phyloP scores from a whole-genome alignment of 2,329 filamentous ascomycete genomes.

The Trichoderma koningii region DNA sequence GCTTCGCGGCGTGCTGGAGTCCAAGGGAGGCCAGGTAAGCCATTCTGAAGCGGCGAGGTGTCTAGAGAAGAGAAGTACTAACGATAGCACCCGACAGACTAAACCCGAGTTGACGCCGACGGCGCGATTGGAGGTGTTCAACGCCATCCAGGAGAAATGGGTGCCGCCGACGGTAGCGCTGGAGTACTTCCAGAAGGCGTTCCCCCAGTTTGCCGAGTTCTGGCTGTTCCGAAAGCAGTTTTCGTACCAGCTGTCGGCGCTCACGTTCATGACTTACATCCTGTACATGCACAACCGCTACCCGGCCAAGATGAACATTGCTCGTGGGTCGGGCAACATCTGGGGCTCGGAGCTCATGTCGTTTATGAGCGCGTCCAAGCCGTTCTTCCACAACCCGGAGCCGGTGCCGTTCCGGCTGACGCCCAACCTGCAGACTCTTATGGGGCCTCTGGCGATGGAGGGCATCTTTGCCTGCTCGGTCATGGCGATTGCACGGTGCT shows the following conservation, averaged over 20 bases:
- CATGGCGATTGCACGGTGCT: slow-evolving; percentile 93
- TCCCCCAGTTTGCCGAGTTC: slow-evolving; percentile 89
- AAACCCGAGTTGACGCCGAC: slow-evolving; percentile 68
- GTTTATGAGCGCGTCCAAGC: slow-evolving; percentile 78
- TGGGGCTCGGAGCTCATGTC: slow-evolving; percentile 96
- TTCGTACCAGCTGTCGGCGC: slow-evolving; percentile 88
- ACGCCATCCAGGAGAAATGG: slow-evolving; percentile 90
- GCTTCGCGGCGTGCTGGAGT: slow-evolving; percentile 73
- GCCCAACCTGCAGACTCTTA: slow-evolving; percentile 91
- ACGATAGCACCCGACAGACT: slow-evolving; percentile 51
- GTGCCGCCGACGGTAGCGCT: slow-evolving; percentile 80
- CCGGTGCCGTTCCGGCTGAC: slow-evolving; percentile 96
- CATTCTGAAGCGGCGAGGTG: neutral
- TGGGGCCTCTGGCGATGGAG: slow-evolving; percentile 94
- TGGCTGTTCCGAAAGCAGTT: slow-evolving; percentile 98
- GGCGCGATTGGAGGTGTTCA: slow-evolving; percentile 87
- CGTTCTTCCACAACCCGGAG: slow-evolving; percentile 92
- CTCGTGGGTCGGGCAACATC: slow-evolving; percentile 83
- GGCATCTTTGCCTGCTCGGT: slow-evolving; percentile 93
- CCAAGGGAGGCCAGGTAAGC: slow-evolving; percentile 60
- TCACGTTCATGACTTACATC: slow-evolving; percentile 98
- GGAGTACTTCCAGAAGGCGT: slow-evolving; percentile 86
- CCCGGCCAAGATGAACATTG: slow-evolving; percentile 93
- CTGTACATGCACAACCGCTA: slow-evolving; percentile 97
- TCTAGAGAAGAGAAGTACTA: slow-evolving; percentile 11